Conservation (phyloP, 768 basidiomycete species). For the Russula emetica region DNA sequence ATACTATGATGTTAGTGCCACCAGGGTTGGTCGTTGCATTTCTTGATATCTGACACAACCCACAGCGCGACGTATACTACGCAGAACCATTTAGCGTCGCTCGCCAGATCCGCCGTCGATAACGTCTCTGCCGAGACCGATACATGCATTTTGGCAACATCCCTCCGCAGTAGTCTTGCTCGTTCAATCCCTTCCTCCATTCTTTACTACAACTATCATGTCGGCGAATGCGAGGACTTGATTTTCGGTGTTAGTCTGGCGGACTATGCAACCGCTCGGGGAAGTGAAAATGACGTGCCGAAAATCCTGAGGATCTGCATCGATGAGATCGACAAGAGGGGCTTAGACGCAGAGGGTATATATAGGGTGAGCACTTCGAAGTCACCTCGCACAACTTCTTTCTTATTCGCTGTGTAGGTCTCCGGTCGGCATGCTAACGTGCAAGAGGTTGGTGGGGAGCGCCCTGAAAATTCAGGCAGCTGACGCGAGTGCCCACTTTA, state of each 20-base stretch:
- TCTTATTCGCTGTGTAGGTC: constrained; percentile 44
- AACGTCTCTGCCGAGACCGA: constrained; percentile 71
- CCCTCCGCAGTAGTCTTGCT: constrained; percentile 59
- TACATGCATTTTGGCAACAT: constrained; percentile 48
- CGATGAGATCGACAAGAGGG: constrained; percentile 74
- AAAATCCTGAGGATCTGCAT: constrained; percentile 79
- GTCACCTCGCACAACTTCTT: background rate
- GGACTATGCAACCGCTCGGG: constrained; percentile 83
- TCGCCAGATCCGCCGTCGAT: constrained; percentile 56
- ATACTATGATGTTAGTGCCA: constrained; percentile 65
- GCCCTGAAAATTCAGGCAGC: background rate
- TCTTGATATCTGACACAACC: constrained; percentile 8
- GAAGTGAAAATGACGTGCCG: constrained; percentile 68
- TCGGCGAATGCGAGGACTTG: constrained; percentile 83
- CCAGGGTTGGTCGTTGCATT: background rate
- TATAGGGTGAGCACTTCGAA: constrained; percentile 52
- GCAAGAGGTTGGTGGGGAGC: constrained; percentile 55
- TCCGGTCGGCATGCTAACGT: constrained; percentile 83
- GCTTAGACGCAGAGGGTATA: constrained; percentile 74
- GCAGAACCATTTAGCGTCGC: constrained; percentile 65
- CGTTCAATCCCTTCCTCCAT: constrained; percentile 65
- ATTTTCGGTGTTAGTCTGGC: constrained; percentile 86
- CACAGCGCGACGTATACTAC: constrained; percentile 74
- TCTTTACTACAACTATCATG: constrained; percentile 70
- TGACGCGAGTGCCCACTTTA: constrained; percentile 33